phyloP scores from a whole-genome alignment of 2,329 filamentous ascomycete genomes.

The Trichoderma afroharzianum region DNA sequence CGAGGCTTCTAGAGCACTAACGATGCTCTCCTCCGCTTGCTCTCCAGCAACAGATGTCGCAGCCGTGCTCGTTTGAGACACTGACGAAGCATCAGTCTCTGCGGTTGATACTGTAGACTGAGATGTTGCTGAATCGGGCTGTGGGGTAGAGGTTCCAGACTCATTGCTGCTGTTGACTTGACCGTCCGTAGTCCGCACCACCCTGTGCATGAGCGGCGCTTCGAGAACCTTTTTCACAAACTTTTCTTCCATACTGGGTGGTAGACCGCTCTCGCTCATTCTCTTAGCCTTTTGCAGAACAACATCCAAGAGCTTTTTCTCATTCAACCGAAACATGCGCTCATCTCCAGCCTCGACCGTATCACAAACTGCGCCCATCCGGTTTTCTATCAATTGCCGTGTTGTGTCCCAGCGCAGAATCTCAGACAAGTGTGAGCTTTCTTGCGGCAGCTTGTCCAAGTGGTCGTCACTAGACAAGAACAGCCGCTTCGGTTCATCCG shows the following conservation, averaged over 20 bases:
- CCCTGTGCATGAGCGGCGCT: conserved; percentile 65
- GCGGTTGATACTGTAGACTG: conserved; percentile 39
- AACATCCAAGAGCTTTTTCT: conserved; percentile 63
- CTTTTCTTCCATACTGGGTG: conserved; percentile 77
- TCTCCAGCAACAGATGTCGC: conserved; percentile 43
- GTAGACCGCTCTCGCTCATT: conserved; percentile 64
- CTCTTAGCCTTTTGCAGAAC: conserved; percentile 68
- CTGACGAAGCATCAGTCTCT: conserved; percentile 32
- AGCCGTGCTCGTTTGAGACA: conserved; percentile 43
- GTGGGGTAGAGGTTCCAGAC: conserved; percentile 23
- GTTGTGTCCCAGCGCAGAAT: conserved; percentile 50
- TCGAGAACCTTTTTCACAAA: conserved; percentile 76
- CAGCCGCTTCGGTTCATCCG: conserved; percentile 53
- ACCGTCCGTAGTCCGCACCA: conserved; percentile 36
- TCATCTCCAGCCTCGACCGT: conserved; percentile 80
- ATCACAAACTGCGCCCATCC: conserved; percentile 73
- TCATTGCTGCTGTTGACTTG: conserved; percentile 18
- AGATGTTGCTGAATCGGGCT: conserved; percentile 35
- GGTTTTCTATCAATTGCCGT: conserved; percentile 54
- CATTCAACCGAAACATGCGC: conserved; percentile 75
- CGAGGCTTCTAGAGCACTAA: conserved; percentile 44
- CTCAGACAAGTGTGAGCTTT: conserved; percentile 55
- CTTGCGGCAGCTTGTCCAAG: conserved; percentile 57
- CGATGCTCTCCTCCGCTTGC: conserved; percentile 31
- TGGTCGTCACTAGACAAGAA: conserved; percentile 71